Evolutionary conservation across 306 rosid genomes (phyloP).

Genomic region (Calophaca sinica): DNA sequence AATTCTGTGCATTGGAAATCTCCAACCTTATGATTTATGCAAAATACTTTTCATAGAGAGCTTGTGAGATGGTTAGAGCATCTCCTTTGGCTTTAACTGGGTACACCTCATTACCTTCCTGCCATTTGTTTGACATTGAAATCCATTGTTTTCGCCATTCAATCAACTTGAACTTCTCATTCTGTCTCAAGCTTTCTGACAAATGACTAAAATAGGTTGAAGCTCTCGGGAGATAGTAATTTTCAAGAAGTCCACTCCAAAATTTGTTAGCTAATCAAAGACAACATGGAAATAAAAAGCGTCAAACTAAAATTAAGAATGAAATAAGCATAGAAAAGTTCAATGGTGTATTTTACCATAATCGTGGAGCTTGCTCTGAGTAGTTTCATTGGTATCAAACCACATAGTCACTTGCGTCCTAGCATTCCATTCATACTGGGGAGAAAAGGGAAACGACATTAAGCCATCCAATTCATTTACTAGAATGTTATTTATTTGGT

Average conservation of each 20-base stretch:
- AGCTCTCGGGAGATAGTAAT: conserved; percentile 92
- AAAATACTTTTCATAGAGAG: conserved; percentile 68
- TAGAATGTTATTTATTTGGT: neutral
- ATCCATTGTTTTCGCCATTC: conserved; percentile 95
- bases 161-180: conserved; percentile 61
- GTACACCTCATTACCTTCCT: conserved; percentile 71
- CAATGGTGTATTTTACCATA: conserved; percentile 64
- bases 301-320: conserved; percentile 33
- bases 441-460: conserved; percentile 34
- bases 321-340: conserved; percentile 2
- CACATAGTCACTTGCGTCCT: conserved; percentile 97
- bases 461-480: conserved; percentile 23
- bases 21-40: conserved; percentile 9
- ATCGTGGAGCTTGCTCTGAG: conserved; percentile 90
- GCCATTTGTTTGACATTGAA: conserved; percentile 81
- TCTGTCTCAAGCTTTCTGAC: conserved; percentile 66
- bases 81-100: conserved; percentile 74
- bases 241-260: conserved; percentile 82
- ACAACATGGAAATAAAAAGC: conserved; percentile 22
- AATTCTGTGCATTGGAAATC: conserved; percentile 13
- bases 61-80: conserved; percentile 70
- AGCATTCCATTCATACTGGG: conserved; percentile 97
- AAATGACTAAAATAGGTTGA: conserved; percentile 68
- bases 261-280: conserved; percentile 72
- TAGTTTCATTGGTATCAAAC: conserved; percentile 74